Percentiles rank a stretch among this genome's conserved stretches.
These are phyloP conservation scores for Diaporthe batatas DNA, from an alignment of 2,329 filamentous ascomycete genomes.

Conservation along the genomic window DNA sequence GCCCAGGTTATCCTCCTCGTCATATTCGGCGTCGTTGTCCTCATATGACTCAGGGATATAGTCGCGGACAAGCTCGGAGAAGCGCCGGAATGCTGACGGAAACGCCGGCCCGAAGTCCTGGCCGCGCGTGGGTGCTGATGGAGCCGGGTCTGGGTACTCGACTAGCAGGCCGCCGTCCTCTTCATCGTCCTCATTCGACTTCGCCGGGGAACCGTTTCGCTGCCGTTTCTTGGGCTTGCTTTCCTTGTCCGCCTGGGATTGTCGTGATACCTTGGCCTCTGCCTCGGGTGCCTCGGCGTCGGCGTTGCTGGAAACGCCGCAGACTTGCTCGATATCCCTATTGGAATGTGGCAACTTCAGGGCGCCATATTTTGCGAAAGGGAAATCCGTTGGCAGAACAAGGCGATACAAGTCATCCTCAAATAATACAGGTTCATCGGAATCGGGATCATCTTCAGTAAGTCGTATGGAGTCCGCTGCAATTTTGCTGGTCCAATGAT, in stretches of 20 bases:
- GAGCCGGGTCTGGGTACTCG: conserved; percentile 69
- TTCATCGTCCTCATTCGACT: conserved; percentile 48
- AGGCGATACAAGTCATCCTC: neutral
- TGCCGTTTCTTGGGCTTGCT: conserved; percentile 42
- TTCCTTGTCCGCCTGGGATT: neutral
- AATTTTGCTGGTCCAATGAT: neutral
- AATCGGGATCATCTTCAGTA: neutral
- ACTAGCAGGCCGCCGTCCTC: conserved; percentile 66
- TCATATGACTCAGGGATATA: conserved; percentile 58
- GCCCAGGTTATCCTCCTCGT: conserved; percentile 49
- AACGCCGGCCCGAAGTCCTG: conserved; percentile 64
- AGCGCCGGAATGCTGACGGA: conserved; percentile 59
- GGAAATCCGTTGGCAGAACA: neutral
- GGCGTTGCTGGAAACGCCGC: too few relatives aligned
- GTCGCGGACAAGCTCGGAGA: conserved; percentile 64
- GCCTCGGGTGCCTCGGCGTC: too few relatives aligned
- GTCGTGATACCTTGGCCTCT: too few relatives aligned
- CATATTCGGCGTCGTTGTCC: conserved; percentile 62
- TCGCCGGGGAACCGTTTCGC: conserved; percentile 24
- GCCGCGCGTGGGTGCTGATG: conserved; percentile 43
- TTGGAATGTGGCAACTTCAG: conserved; percentile 45
- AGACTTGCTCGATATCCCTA: too few relatives aligned
- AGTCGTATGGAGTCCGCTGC: neutral
- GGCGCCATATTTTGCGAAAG: too few relatives aligned
- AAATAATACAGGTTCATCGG: neutral